Evolutionary conservation across 805 yeast genomes (phyloP), one percentile per base, ranked within the genome.

Genomic region (Saturnispora besseyi): DNA sequence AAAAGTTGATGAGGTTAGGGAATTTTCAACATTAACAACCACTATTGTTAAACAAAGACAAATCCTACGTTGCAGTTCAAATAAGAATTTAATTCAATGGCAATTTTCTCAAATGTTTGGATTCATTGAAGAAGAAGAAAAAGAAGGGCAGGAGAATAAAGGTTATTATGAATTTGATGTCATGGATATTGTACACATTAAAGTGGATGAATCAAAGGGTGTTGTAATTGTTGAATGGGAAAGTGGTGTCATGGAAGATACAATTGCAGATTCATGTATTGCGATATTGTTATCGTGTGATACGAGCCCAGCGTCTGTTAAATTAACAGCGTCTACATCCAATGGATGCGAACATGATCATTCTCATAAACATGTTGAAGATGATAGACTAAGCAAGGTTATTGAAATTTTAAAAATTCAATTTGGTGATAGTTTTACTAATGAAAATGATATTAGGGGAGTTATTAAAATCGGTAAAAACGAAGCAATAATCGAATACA

Each of bases 51-150:
- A 81, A 60, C 96, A 95, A 56, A 76, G 85, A 55, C 96, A 91
- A 63, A 75, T 81, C 7, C 69, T 93, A 21, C 77, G 78, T 48
- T 85, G 93, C 44, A 81, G 82, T 61, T 95, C 96, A 4, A 86
- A 85, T 41, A 77, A 86, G 32, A 84, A 86, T 43, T 72, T 93
- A 51, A 79, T 93, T 52, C 76, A 78, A 53, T 93, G 95, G 89
- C 98, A 93, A 62, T 75, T 93, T 51, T 79, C 83, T 51, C 98
- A 90, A 62, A 93, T 93, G 99, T 93, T 91, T 74, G 98, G 97
- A 1, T 78, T 74, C 59, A 77, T 89, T 4, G 81, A 82, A 42
- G 76, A 87, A 2, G 72, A 72, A 47, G 88, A 82, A 55, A 81
- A 78, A 13, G 57, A 57, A 0, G 71, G 15, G 7, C 11, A 6